A percentile compares a stretch with the other conserved stretches of the same genome.
These are phyloP conservation scores for Rutstroemia sp. DNA, from an alignment of 2,329 filamentous ascomycete species.

Conservation along the genomic window DNA sequence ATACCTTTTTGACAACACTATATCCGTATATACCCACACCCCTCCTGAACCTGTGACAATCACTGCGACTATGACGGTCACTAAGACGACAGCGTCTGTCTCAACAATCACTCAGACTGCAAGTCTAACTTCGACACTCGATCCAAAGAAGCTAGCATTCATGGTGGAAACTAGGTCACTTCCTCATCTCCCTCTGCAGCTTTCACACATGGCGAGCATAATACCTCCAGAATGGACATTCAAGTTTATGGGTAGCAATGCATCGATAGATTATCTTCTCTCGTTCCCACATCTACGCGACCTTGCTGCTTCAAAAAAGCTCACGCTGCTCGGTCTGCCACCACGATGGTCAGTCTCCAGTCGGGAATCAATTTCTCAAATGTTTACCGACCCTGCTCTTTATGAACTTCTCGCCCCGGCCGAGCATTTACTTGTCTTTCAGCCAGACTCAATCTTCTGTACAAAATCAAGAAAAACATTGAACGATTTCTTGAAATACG, in stretches of 20 bases:
- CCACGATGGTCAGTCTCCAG: slow-evolving; percentile 15
- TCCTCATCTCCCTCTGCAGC: slow-evolving; percentile 43
- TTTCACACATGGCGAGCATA: slow-evolving; percentile 49
- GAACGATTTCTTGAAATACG: slow-evolving; percentile 25
- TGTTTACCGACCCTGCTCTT: slow-evolving; percentile 45
- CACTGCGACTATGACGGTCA: neutral
- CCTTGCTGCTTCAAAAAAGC: slow-evolving; percentile 19
- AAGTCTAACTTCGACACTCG: slow-evolving; percentile 19
- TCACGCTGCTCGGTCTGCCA: slow-evolving; percentile 7
- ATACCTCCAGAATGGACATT: slow-evolving; percentile 51
- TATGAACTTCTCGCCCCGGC: slow-evolving; percentile 42
- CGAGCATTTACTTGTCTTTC: slow-evolving; percentile 49
- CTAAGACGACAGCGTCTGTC: neutral
- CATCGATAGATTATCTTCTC: slow-evolving; percentile 38
- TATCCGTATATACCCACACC: neutral
- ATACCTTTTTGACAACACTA: neutral
- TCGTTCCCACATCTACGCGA: slow-evolving; percentile 35
- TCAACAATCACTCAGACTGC: slow-evolving; percentile 4
- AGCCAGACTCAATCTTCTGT: slow-evolving; percentile 50
- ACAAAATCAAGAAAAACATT: slow-evolving; percentile 40
- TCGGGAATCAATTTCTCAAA: slow-evolving; percentile 45
- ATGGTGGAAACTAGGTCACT: slow-evolving; percentile 46
- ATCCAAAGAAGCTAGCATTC: slow-evolving; percentile 38
- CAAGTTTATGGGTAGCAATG: slow-evolving; percentile 42
- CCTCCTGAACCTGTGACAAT: neutral